phyloP scores from a whole-genome alignment of 768 basidiomycete genomes.

The Coprinopsis strossmayeri region DNA sequence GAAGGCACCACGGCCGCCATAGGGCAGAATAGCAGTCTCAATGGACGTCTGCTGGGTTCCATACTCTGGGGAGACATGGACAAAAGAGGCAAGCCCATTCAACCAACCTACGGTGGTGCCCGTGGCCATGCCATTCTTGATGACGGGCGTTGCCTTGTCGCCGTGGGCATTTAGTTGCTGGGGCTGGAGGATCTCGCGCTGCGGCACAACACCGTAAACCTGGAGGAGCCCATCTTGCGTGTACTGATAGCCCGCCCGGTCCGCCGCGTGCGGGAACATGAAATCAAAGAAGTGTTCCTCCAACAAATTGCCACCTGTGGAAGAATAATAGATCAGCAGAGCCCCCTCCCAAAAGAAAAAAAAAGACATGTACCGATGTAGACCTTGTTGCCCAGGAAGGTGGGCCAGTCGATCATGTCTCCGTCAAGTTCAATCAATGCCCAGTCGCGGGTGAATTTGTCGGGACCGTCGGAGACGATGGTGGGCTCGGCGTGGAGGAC shows the following conservation, averaged over 20 bases:
- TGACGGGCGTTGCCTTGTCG: conserved; percentile 21
- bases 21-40: neutral
- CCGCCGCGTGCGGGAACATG: conserved; percentile 6
- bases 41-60: neutral
- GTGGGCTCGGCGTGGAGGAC: conserved; percentile 22
- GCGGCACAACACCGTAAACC: conserved; percentile 19
- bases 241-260: conserved; percentile 6
- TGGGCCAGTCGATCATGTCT: conserved; percentile 25
- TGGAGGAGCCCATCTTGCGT: conserved; percentile 18
- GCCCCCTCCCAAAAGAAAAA: conserved; percentile 9
- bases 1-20: neutral
- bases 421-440: conserved; percentile 23
- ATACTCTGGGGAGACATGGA: conserved; percentile 15
- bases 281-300: neutral
- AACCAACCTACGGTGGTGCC: conserved; percentile 25
- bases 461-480: conserved; percentile 16
- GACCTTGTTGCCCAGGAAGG: conserved; percentile 27
- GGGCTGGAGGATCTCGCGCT: conserved; percentile 22
- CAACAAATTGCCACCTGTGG: neutral
- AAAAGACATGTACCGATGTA: conserved; percentile 19
- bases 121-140: conserved; percentile 28
- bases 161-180: conserved; percentile 19
- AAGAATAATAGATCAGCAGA: neutral
- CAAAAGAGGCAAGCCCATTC: conserved; percentile 21
- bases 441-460: conserved; percentile 28